These are phyloP conservation scores for Fusarium euwallaceae DNA, from an alignment of 2,329 filamentous ascomycete species.

Conservation along the genomic window DNA sequence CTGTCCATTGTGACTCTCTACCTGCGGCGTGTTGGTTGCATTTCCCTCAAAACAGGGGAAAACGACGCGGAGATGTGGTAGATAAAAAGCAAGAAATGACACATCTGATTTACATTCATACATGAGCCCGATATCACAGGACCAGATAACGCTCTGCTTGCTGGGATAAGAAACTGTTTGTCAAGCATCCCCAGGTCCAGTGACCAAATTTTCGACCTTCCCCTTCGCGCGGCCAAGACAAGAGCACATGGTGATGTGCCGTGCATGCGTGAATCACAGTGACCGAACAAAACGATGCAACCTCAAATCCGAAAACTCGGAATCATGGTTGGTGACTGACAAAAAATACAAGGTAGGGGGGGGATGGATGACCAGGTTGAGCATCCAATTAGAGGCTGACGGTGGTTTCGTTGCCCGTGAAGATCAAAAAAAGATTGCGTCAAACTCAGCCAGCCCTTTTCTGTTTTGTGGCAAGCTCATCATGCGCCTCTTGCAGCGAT, in stretches of 20 bases:
- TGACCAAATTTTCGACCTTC: not conserved
- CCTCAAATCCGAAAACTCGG: constrained; percentile 25
- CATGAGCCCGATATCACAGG: not conserved
- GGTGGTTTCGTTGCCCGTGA: not conserved
- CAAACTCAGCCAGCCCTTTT: constrained; percentile 22
- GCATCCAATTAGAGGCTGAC: constrained; percentile 18
- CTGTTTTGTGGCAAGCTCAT: not conserved
- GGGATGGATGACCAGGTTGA: not conserved
- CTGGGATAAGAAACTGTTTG: not conserved
- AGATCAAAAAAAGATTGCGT: constrained; percentile 7
- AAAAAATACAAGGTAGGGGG: not conserved
- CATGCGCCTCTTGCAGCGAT: constrained; percentile 22
- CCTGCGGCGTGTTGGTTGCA: not conserved
- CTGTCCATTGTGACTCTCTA: not conserved
- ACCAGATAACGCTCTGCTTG: not conserved
- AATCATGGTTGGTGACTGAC: constrained; percentile 4
- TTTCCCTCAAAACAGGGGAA: not conserved
- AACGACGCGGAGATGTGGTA: not conserved
- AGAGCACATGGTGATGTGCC: not conserved
- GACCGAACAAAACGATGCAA: constrained; percentile 13
- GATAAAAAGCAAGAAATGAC: constrained; percentile 13
- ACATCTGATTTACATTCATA: constrained; percentile 12
- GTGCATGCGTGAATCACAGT: constrained; percentile 13
- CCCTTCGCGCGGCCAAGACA: not conserved
- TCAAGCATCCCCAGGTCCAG: not conserved